Conservation (phyloP, 352 stramenopile genomes). For the Pythium periplocum region DNA sequence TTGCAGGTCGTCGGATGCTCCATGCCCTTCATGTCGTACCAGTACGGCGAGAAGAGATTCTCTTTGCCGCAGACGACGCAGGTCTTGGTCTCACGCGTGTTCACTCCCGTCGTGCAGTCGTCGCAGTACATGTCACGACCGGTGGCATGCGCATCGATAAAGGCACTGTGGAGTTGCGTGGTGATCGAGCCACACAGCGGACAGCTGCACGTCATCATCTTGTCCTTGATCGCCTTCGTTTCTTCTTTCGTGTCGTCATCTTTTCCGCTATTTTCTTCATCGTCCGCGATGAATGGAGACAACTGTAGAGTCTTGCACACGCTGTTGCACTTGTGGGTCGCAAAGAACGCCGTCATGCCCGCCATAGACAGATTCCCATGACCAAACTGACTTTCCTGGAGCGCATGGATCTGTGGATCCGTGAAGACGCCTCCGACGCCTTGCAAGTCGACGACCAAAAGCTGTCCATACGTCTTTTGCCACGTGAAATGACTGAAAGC, state of each 20-base stretch:
- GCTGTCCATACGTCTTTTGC: constrained; percentile 25
- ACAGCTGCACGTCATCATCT: constrained; percentile 29
- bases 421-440: constrained; percentile 37
- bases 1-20: constrained; percentile 1
- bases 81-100: neutral
- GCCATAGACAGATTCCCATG: constrained; percentile 19
- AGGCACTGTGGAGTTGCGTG: constrained; percentile 13
- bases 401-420: constrained; percentile 39
- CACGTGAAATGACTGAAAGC: constrained; percentile 43
- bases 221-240: constrained; percentile 10
- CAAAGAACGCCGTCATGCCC: constrained; percentile 35
- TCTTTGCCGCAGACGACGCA: constrained; percentile 4
- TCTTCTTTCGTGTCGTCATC: neutral
- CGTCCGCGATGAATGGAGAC: constrained; percentile 7
- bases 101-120: constrained; percentile 8
- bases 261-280: neutral
- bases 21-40: constrained; percentile 7
- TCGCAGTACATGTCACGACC: constrained; percentile 21
- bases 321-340: constrained; percentile 27
- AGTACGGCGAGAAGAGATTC: neutral
- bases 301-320: constrained; percentile 23
- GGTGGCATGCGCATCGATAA: constrained; percentile 15
- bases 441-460: constrained; percentile 39
- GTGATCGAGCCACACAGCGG: constrained; percentile 25
- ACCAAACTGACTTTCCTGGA: constrained; percentile 14